phyloP scores from a whole-genome alignment of 805 yeast species.

The Starmerella bacillaris region DNA sequence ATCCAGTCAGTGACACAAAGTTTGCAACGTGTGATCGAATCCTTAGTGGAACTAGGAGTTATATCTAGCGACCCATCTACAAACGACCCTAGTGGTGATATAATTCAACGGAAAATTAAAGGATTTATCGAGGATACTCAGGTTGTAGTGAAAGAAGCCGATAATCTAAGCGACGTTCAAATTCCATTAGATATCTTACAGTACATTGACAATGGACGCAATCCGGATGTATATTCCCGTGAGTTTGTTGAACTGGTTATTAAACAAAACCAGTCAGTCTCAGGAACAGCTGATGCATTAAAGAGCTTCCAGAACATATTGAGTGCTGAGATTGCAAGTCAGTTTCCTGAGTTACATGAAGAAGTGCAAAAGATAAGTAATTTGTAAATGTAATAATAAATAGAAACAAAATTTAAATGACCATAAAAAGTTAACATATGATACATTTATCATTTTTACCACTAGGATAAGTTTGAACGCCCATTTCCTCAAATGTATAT shows the following conservation, averaged over 20 bases:
- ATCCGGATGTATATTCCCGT: constrained; percentile 91
- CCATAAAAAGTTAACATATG: constrained; percentile 4
- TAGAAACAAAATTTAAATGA: not conserved
- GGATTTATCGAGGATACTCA: constrained; percentile 14
- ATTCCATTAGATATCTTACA: constrained; percentile 67
- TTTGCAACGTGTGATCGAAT: constrained; percentile 45
- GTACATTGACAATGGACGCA: constrained; percentile 89
- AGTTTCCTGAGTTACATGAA: constrained; percentile 56
- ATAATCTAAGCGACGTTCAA: constrained; percentile 8
- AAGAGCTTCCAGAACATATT: constrained; percentile 41
- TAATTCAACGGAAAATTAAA: constrained; percentile 23
- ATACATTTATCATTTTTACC: constrained; percentile 14
- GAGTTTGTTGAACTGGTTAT: constrained; percentile 92
- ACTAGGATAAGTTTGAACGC: constrained; percentile 12
- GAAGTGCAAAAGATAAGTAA: constrained; percentile 25
- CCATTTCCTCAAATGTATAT: constrained; percentile 19
- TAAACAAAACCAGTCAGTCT: constrained; percentile 67
- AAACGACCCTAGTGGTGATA: constrained; percentile 62
- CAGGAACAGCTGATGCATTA: constrained; percentile 68
- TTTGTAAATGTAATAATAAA: not conserved
- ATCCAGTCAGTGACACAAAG: not conserved
- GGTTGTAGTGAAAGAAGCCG: constrained; percentile 8
- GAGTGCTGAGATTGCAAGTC: constrained; percentile 50
- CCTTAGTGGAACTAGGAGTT: constrained; percentile 75
- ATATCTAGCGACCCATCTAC: constrained; percentile 75